Evolutionary conservation across 2,329 filamentous ascomycete species (phyloP), one percentile per base, ranked within the genome.

Genomic region (Juglanconis sp.): DNA sequence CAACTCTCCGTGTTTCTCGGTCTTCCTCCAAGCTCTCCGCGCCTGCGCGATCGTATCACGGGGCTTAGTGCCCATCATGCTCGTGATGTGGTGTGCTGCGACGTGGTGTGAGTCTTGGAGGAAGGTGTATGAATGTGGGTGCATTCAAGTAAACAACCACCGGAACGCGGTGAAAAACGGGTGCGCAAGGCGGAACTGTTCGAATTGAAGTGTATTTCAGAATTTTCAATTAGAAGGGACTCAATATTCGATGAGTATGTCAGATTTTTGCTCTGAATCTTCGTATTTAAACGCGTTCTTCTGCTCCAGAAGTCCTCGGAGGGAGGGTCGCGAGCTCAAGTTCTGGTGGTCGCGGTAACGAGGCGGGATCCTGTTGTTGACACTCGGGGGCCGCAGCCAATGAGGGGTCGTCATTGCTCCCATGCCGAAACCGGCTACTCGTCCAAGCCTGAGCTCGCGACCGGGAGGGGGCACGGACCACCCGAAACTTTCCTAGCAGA

Each of bases 331-430:
- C 31, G 34, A 34, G 53, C 40, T 47, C 36, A 15, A 30, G 38
- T 15, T 36, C 17, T 55, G 2, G 60, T 56, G 56, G 56, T 53
- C 46, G 40, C 42, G 56, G 60, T 48, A 56, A 60, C 57, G 30
- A 17, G 36, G 48, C 46, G 49, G 40, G 13, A 42, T 10, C 49
- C 40, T 52, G 30, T 53, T 65, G 62, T 65, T 65, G 59, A 65
- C 64, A 53, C 61, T 61, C 31, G 8, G 24, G 10, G n/a, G 35
- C 51, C 40, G n/a, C 32, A 17, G 52, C 64, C 64, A 65, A 65
- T 64, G 34, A 63, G 49, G 11, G 31, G 8, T 7, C 10, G 13
- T 24, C 5, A 13, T 32, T 40, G 46, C 52, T 42, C 3, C 24
- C 17, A 3, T 47, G 10, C 34, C 46, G 34, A 40, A 13, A 24